phyloP scores from a whole-genome alignment of 225 moss, liverwort and hornwort species.

The Climacium dendroides region DNA sequence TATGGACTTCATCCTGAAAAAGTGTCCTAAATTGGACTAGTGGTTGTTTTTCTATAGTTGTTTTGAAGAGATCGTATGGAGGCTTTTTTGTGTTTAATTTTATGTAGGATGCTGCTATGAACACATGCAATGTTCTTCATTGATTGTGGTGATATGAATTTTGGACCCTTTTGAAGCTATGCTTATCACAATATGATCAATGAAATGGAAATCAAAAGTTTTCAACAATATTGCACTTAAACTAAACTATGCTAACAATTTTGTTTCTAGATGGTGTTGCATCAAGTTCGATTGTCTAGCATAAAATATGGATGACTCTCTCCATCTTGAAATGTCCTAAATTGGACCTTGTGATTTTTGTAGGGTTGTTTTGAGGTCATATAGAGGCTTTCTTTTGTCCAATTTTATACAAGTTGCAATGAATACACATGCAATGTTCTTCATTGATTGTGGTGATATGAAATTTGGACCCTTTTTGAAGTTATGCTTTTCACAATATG shows the following conservation, averaged over 20 bases:
- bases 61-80: background rate
- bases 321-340: too few relatives aligned
- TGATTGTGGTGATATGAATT: background rate
- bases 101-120: background rate
- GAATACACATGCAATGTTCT: too few relatives aligned
- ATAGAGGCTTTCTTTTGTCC: background rate
- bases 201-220: background rate
- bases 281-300: too few relatives aligned
- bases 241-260: background rate
- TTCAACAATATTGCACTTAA: background rate
- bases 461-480: background rate
- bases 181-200: background rate
- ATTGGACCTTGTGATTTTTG: background rate
- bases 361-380: background rate
- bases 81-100: background rate
- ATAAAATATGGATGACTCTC: too few relatives aligned
- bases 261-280: too few relatives aligned
- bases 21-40: background rate
- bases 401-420: too few relatives aligned
- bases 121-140: background rate
- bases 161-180: background rate
- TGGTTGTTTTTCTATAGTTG: too few relatives aligned
- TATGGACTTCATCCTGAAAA: background rate
- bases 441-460: too few relatives aligned
- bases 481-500: background rate